Evolutionary conservation across 179 eudicot genomes (phyloP), one percentile per base, ranked within the genome.

Genomic region (Nepenthes alata): DNA sequence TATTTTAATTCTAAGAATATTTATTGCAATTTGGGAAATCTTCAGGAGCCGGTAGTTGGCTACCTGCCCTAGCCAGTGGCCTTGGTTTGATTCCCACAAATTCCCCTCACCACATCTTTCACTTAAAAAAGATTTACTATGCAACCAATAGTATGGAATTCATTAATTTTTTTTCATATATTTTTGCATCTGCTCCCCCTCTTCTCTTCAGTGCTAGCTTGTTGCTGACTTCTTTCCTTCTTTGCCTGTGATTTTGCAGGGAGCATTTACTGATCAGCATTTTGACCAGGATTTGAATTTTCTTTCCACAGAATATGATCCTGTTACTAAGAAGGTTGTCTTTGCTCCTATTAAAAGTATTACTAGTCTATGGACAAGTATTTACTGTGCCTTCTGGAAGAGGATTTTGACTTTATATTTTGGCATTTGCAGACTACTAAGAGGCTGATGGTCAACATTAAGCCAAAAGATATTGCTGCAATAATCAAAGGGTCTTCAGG

Each of bases 241-340:
- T 6, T 3, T 48, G 3, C 11, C 11, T 48, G 10, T 2, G n/a
- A 6, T 37, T 51, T 61, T 67, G 56, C 72, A 94, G 99, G 99
- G 98, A 75, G 94, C 83, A 68, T 94, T 94, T 72, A 76, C 76
- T 39, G 89, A 85, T 60, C 88, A 80, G 61, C 95, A 94, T 75
- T 94, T 94, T 82, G 99, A 94, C 76, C 95, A 83, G 58, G 95
- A 90, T 67, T 72, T 87, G 63, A 89, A 82, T 75, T 94, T 94
- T 73, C 87, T 87, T 67, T 89, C 99, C 45, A 73, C 70, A 37
- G 99, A 90, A 69, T 97, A 90, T 72, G 99, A 94, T 72, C 97
- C 95, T 78, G 97, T 94, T 45, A 81, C 97, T 35, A 94, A 87
- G 75, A 94, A 83, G 95, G 99, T 94, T 51, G 56, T 38, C 16